phyloP scores from a whole-genome alignment of 1,284 basidiomycete genomes.

The Papiliotrema laurentii region DNA sequence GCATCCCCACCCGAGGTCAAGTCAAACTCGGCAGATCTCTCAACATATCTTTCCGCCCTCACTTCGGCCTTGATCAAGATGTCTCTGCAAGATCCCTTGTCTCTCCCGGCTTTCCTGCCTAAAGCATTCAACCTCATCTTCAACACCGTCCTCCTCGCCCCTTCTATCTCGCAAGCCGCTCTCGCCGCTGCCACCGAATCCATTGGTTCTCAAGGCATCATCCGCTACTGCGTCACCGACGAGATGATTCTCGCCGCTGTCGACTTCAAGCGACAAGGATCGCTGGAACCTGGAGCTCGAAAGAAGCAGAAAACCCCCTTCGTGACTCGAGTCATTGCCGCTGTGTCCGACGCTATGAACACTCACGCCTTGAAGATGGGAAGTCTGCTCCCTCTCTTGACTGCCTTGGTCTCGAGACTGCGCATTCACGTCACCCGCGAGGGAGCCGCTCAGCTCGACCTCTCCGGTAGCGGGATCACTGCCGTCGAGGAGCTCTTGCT shows the following conservation, averaged over 20 bases:
- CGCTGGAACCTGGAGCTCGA: slow-evolving; percentile 41
- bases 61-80: slow-evolving; percentile 43
- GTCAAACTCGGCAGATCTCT: slow-evolving; percentile 51
- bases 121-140: slow-evolving; percentile 74
- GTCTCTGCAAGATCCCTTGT: slow-evolving; percentile 38
- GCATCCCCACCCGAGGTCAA: slow-evolving; percentile 64
- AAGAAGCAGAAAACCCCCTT: slow-evolving; percentile 55
- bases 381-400: slow-evolving; percentile 61
- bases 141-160: slow-evolving; percentile 56
- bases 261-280: slow-evolving; percentile 36
- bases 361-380: slow-evolving; percentile 62
- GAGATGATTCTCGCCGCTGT: slow-evolving; percentile 57
- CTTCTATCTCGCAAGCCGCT: slow-evolving; percentile 25
- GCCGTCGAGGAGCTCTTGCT: slow-evolving; percentile 70
- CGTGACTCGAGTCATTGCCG: slow-evolving; percentile 60
- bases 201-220: slow-evolving; percentile 55
- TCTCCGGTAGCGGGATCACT: slow-evolving; percentile 56
- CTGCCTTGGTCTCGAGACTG: slow-evolving; percentile 50
- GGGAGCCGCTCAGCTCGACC: slow-evolving; percentile 32
- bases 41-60: slow-evolving; percentile 59
- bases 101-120: slow-evolving; percentile 51
- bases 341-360: slow-evolving; percentile 63
- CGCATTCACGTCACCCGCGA: slow-evolving; percentile 35
- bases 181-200: slow-evolving; percentile 61
- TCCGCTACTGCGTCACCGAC: slow-evolving; percentile 67